Base-by-base conservation (phyloP, 2,329 filamentous ascomycete genomes). In the Fusarium setosum region DNA sequence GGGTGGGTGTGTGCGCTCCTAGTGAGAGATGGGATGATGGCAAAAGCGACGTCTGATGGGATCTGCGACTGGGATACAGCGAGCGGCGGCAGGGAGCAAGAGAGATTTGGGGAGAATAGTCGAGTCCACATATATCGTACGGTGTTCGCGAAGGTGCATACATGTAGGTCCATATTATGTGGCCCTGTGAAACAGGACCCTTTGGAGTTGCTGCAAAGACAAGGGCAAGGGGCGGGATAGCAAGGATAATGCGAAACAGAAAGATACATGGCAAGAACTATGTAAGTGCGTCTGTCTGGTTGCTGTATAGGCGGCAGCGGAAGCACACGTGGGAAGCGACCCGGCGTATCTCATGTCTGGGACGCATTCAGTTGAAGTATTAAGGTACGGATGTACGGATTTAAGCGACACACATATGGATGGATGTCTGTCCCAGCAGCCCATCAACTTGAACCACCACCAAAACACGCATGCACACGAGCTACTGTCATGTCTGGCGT, bases 11-110 rank as follows among this genome's bases (percentile, higher is more conserved):
- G 42, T 45, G 42, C 42, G 42, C 24, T 32, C 24, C 29, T 60
- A 40, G 59, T 34, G 42, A 55, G 21, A 41, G 49, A 56, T 42
- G 55, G 41, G 20, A 51, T 47, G 50, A 38, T 51, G 38, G 44
- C 6, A 18, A 51, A 20, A 38, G 11, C 24, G n/a, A 21, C 21
- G 31, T 34, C 4, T 15, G 47, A 20, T 18, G 12, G 20, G 64
- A 67, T 68, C 64, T 61, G 31, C 64, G 52, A 29, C 60, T 41
- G 40, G 64, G 64, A 61, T 67, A 6, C n/a, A n/a, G n/a, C n/a
- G n/a, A n/a, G n/a, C n/a, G n/a, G n/a, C n/a, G n/a, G n/a, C n/a
- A n/a, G n/a, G n/a, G n/a, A n/a, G n/a, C n/a, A n/a, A n/a, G n/a
- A n/a, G n/a, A n/a, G n/a, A n/a, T n/a, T n/a, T n/a, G n/a, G n/a